Conservation (phyloP, 306 rosid genomes). For the Sicyos baderoa region DNA sequence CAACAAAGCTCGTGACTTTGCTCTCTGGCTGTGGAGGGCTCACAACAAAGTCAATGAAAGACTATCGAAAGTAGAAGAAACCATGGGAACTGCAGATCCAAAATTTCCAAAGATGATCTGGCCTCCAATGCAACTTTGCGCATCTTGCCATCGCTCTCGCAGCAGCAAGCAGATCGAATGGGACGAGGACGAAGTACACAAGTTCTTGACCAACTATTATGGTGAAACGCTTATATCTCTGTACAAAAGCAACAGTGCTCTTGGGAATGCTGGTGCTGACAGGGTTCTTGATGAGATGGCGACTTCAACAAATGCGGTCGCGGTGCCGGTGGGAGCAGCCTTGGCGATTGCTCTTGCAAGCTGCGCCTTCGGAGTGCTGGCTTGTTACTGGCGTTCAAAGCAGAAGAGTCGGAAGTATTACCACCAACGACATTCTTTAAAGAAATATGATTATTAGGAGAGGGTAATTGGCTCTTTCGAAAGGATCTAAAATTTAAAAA, state of each 20-base stretch:
- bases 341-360: constrained; percentile 92
- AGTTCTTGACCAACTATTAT: constrained; percentile 50
- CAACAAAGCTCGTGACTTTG: constrained; percentile 63
- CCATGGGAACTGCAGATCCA: constrained; percentile 66
- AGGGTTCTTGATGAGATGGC: constrained; percentile 49
- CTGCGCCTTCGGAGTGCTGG: constrained; percentile 95
- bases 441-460: constrained; percentile 89
- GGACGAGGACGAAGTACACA: constrained; percentile 60
- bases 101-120: constrained; percentile 82
- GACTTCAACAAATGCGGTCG: constrained; percentile 52
- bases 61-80: constrained; percentile 67
- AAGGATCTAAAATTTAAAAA: constrained; percentile 23
- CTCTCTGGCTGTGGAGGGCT: constrained; percentile 83
- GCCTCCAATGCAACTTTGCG: constrained; percentile 81
- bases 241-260: constrained; percentile 36
- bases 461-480: constrained; percentile 73
- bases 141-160: constrained; percentile 44
- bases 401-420: constrained; percentile 99
- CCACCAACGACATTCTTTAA: constrained; percentile 84
- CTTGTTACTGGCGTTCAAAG: constrained; percentile 97
- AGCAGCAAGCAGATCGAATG: constrained; percentile 45
- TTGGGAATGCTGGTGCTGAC: constrained; percentile 26
- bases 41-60: constrained; percentile 79
- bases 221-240: constrained; percentile 53
- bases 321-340: constrained; percentile 94